phyloP scores from a whole-genome alignment of 176 grass and related monocot genomes.

The Carex myosuroides region DNA sequence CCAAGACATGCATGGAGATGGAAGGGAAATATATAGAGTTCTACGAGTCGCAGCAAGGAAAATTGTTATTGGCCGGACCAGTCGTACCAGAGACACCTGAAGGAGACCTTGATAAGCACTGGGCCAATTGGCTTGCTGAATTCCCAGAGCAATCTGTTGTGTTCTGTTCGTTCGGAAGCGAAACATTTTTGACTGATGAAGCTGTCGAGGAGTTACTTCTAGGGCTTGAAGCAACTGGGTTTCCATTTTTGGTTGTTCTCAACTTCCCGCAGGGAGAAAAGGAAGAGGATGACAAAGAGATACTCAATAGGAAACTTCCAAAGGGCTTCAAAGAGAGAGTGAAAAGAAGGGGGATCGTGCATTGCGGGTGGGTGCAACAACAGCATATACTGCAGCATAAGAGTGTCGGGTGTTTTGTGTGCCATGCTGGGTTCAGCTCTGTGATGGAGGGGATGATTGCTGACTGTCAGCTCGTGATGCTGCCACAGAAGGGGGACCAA shows the following conservation, averaged over 20 bases:
- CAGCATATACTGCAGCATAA: background rate
- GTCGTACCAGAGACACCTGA: too few species aligned
- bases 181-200: too few species aligned
- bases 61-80: background rate
- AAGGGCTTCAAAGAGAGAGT: conserved; percentile 25
- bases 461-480: conserved; percentile 24
- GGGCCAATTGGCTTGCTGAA: too few species aligned
- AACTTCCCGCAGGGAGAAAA: conserved; percentile 20
- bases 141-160: too few species aligned
- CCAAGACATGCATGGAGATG: conserved; percentile 39
- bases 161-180: too few species aligned
- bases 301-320: background rate
- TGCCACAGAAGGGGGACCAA: too few species aligned
- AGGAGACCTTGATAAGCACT: too few species aligned
- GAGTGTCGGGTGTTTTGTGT: conserved; percentile 44
- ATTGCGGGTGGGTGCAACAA: conserved; percentile 44
- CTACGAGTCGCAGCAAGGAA: conserved; percentile 1
- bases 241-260: conserved; percentile 36
- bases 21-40: conserved; percentile 34
- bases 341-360: conserved; percentile 15
- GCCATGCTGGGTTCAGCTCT: conserved; percentile 44
- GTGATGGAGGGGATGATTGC: conserved; percentile 32
- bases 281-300: background rate
- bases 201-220: conserved; percentile 22
- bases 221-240: conserved; percentile 31